Percentiles rank a stretch among this genome's conserved stretches.
These are phyloP conservation scores for Lipomyces oligophaga DNA, from an alignment of 805 yeast genomes.

Conservation along the genomic window DNA sequence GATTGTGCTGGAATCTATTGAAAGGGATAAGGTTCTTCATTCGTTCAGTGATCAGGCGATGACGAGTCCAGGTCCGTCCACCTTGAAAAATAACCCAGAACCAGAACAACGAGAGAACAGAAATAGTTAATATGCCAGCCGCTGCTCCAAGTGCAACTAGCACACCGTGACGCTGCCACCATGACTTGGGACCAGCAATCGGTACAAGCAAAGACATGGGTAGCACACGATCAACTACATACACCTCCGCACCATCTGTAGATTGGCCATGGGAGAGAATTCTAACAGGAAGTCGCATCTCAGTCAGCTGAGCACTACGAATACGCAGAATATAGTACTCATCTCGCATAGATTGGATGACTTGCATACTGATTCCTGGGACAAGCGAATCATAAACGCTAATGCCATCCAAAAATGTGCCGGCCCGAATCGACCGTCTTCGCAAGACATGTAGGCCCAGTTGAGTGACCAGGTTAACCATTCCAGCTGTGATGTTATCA, in stretches of 20 bases:
- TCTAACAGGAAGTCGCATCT: conserved; percentile 6
- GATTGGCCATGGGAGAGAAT: conserved; percentile 17
- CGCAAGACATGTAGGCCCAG: conserved; percentile 20
- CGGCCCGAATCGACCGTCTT: conserved; percentile 8
- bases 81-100: conserved; percentile 15
- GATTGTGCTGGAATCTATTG: conserved; percentile 2
- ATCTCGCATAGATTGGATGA: not conserved
- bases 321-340: conserved; percentile 2
- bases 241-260: conserved; percentile 20
- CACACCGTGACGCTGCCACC: conserved; percentile 22
- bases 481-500: conserved; percentile 8
- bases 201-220: conserved; percentile 6
- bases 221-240: conserved; percentile 19
- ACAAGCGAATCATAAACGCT: conserved; percentile 12
- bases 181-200: not conserved
- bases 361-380: conserved; percentile 10
- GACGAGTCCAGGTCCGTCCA: conserved; percentile 5
- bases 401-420: conserved; percentile 9
- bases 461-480: conserved; percentile 11
- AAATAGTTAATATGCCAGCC: conserved; percentile 11
- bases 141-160: conserved; percentile 20
- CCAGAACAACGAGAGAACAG: conserved; percentile 12
- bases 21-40: conserved; percentile 5
- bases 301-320: not conserved
- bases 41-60: not conserved